Base-by-base conservation (phyloP, 2,329 filamentous ascomycete species). In the Phyllosticta ampelicida region DNA sequence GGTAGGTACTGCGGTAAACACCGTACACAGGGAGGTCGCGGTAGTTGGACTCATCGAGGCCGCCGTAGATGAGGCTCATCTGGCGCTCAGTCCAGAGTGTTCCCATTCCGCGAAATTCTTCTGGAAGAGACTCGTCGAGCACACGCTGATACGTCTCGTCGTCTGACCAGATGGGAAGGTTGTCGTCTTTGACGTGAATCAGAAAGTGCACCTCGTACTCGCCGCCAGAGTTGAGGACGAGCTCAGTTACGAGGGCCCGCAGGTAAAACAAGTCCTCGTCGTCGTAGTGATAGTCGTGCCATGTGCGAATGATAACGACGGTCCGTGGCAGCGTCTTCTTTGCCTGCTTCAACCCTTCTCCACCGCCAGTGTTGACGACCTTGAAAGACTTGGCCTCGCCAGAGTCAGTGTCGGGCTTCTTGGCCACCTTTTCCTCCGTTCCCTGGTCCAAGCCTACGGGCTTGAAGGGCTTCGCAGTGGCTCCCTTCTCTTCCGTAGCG, bases 191-290 rank as follows among this genome's bases (percentile, higher is more conserved):
- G 63, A 95, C 88, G 64, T 95, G 89, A 48, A 95, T 80, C 36
- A 95, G 77, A 68, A 96, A 90, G 70, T 94, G 89, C 2, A 95
- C 79, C 4, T 81, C 80, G 65, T 94, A 95, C 69, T 95, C 89
- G 52, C 86, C 88, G 29, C 89, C 89, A 0, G 88, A 91, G 58
- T 83, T 78, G 53, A 96, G 75, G 8, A 85, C 83, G 9, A 95
- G 77, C 71, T 96, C 90, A 3, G 86, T 83, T 49, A 95, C 83
- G 65, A 96, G 75, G 29, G 90, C 86, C 16, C 90, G 87, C 65
- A 96, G 80, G 66, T 90, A 89, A 71, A 91, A 83, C 53, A 92
- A 78, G 66, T 94, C 89, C 65, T 95, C 87, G 49, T 87, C 81
- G 9, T 84, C 84, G 78, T 90, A 96, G 9, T 82, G 65, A 64